Evolutionary conservation across 2,329 filamentous ascomycete genomes (phyloP).

Genomic region (Shiraia sp.): DNA sequence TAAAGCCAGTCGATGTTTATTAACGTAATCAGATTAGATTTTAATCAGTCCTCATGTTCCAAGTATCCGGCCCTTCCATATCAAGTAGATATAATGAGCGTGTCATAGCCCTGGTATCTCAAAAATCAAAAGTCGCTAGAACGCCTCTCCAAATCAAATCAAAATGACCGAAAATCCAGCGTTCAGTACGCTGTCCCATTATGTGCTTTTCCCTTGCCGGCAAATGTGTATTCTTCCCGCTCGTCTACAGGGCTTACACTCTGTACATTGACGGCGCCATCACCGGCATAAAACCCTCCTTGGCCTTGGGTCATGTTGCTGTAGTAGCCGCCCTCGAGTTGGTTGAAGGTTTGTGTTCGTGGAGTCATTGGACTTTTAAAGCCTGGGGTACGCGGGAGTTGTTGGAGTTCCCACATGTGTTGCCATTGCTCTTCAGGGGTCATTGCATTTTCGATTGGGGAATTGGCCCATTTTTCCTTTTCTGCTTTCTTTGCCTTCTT

Average conservation of each 20-base stretch:
- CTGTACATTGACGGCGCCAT: slow-evolving; percentile 14
- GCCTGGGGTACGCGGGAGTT: slow-evolving; percentile 42
- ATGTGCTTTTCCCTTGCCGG: slow-evolving; percentile 23
- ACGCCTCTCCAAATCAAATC: slow-evolving; percentile 15
- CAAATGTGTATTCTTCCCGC: slow-evolving; percentile 25
- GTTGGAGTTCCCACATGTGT: slow-evolving; percentile 48
- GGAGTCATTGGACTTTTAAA: slow-evolving; percentile 41
- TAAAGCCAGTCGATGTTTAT: too few relatives aligned
- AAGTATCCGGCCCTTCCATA: too few relatives aligned
- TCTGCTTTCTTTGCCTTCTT: slow-evolving; percentile 44
- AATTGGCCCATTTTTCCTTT: slow-evolving; percentile 39
- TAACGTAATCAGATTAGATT: too few relatives aligned
- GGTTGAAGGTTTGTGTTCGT: slow-evolving; percentile 38
- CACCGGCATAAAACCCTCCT: slow-evolving; percentile 12
- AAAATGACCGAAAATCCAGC: background rate
- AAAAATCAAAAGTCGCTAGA: slow-evolving; percentile 19
- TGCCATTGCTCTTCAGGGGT: slow-evolving; percentile 46
- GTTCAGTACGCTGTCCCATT: slow-evolving; percentile 16
- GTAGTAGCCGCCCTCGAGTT: slow-evolving; percentile 24
- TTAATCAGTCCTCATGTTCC: too few relatives aligned
- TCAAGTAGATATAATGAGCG: slow-evolving; percentile 12
- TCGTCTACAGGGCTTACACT: slow-evolving; percentile 22
- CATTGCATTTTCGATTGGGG: slow-evolving; percentile 36
- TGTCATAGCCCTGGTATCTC: slow-evolving; percentile 20
- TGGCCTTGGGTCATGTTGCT: slow-evolving; percentile 10